Evolutionary conservation across 106 monocot genomes (phyloP).

Genomic region (Dendrobium chrysotoxum): DNA sequence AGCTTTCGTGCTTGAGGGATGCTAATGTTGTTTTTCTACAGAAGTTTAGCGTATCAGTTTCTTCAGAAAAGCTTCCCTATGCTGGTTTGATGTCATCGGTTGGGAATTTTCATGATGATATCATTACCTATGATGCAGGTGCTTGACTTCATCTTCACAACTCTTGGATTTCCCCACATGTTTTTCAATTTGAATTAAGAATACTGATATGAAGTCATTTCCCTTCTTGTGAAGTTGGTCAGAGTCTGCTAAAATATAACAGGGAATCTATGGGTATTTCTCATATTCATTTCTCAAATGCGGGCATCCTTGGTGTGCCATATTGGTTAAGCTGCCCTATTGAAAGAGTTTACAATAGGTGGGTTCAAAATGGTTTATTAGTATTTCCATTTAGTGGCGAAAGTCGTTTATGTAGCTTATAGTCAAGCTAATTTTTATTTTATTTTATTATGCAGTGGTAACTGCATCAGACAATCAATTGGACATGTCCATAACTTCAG

Average conservation of each 20-base stretch:
- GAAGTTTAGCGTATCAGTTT: constrained; percentile 5
- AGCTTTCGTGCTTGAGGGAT: constrained; percentile 33
- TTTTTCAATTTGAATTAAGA: neutral
- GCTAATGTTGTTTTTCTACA: constrained; percentile 6
- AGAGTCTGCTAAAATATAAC: constrained; percentile 47
- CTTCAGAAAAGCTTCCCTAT: constrained; percentile 28
- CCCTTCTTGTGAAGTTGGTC: constrained; percentile 37
- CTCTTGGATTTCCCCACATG: neutral
- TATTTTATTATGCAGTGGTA: constrained; percentile 13
- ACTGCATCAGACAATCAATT: constrained; percentile 9
- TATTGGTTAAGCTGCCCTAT: constrained; percentile 70
- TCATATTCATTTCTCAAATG: constrained; percentile 46
- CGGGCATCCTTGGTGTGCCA: constrained; percentile 70
- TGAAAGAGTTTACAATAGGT: constrained; percentile 65
- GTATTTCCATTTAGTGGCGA: neutral
- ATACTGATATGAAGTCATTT: neutral
- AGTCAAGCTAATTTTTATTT: neutral
- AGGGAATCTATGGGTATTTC: constrained; percentile 22
- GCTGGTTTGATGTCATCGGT: constrained; percentile 58
- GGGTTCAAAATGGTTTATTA: neutral
- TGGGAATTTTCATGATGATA: constrained; percentile 30
- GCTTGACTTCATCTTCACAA: neutral
- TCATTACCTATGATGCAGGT: constrained; percentile 71
- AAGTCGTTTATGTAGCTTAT: neutral
- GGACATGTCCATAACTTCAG: constrained; percentile 38